phyloP scores from a whole-genome alignment of 2,329 filamentous ascomycete species.

The Pseudogymnoascus pannorum region DNA sequence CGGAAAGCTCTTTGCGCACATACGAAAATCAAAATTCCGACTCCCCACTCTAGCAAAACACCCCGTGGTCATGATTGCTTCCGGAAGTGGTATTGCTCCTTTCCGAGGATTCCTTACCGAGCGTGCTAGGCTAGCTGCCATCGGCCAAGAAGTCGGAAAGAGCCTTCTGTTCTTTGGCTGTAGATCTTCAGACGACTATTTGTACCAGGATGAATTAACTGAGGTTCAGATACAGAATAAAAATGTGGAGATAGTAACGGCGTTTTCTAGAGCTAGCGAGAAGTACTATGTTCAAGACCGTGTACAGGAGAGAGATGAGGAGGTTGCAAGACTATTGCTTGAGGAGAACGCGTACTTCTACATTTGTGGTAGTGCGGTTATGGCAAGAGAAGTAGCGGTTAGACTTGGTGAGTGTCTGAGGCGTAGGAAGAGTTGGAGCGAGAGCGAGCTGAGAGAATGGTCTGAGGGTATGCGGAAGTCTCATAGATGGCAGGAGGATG shows the following conservation, averaged over 20 bases:
- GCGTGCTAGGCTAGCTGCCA: slow-evolving; percentile 34
- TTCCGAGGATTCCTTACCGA: slow-evolving; percentile 42
- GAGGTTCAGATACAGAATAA: slow-evolving; percentile 18
- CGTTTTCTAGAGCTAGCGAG: slow-evolving; percentile 26
- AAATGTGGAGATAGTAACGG: slow-evolving; percentile 25
- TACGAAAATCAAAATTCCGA: slow-evolving; percentile 39
- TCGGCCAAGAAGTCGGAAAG: slow-evolving; percentile 36
- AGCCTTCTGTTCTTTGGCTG: slow-evolving; percentile 44
- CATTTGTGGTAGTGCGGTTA: slow-evolving; percentile 34
- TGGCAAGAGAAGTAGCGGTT: slow-evolving; percentile 39
- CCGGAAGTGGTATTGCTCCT: slow-evolving; percentile 41
- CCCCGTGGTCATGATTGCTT: slow-evolving; percentile 45
- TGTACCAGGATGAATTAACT: slow-evolving; percentile 36
- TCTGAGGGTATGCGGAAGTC: slow-evolving; percentile 40
- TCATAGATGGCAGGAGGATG: slow-evolving; percentile 47
- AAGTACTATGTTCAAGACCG: slow-evolving; percentile 34
- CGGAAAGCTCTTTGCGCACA: slow-evolving; percentile 30
- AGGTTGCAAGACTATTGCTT: slow-evolving; percentile 23
- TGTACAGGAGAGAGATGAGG: slow-evolving; percentile 28
- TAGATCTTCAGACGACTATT: slow-evolving; percentile 34
- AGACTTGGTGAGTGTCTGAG: slow-evolving; percentile 32
- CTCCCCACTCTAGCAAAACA: slow-evolving; percentile 35
- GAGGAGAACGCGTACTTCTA: slow-evolving; percentile 33
- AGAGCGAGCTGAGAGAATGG: slow-evolving; percentile 38
- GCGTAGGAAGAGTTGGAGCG: slow-evolving; percentile 31